phyloP scores from a whole-genome alignment of 495 filamentous ascomycete species.

The Penicillium longicatenatum region DNA sequence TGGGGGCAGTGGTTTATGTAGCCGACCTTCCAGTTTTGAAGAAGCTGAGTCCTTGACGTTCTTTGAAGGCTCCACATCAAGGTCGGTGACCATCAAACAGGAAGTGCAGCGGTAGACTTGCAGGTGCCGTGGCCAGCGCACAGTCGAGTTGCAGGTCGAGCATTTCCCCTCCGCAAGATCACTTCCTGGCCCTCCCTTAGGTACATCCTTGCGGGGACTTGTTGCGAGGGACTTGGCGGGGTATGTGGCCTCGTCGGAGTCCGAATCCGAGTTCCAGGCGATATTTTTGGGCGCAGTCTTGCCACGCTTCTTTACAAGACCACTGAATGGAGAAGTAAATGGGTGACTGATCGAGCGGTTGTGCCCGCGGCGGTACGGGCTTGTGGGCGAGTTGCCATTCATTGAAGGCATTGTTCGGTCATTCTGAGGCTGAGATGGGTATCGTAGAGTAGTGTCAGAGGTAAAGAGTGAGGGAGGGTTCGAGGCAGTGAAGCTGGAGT shows the following conservation, averaged over 20 bases:
- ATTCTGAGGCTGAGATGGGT: slow-evolving; percentile 33
- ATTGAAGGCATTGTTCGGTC: slow-evolving; percentile 28
- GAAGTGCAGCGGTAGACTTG: slow-evolving; percentile 80
- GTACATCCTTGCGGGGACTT: slow-evolving; percentile 37
- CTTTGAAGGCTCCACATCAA: slow-evolving; percentile 50
- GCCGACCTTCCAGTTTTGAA: slow-evolving; percentile 17
- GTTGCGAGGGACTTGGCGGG: slow-evolving; percentile 27
- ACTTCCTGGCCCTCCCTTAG: slow-evolving; percentile 30
- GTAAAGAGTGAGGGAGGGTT: slow-evolving; percentile 18
- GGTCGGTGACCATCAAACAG: slow-evolving; percentile 85
- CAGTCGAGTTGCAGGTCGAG: slow-evolving; percentile 77
- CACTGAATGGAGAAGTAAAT: slow-evolving; percentile 65
- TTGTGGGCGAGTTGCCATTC: slow-evolving; percentile 22
- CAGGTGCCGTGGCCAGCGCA: slow-evolving; percentile 80
- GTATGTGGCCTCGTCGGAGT: slow-evolving; percentile 42
- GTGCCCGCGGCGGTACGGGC: slow-evolving; percentile 49
- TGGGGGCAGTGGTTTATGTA: slow-evolving; percentile 1
- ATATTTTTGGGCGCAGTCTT: slow-evolving; percentile 30
- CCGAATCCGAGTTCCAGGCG: slow-evolving; percentile 44
- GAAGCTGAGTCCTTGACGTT: slow-evolving; percentile 24
- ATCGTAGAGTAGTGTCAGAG: slow-evolving; percentile 21
- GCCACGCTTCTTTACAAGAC: slow-evolving; percentile 53
- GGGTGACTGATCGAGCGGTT: slow-evolving; percentile 76
- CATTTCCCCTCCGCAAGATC: slow-evolving; percentile 70
- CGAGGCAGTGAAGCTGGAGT: slow-evolving; percentile 20